Conservation (phyloP, 2,329 filamentous ascomycete genomes). For the Paracoccidioides lutzii region DNA sequence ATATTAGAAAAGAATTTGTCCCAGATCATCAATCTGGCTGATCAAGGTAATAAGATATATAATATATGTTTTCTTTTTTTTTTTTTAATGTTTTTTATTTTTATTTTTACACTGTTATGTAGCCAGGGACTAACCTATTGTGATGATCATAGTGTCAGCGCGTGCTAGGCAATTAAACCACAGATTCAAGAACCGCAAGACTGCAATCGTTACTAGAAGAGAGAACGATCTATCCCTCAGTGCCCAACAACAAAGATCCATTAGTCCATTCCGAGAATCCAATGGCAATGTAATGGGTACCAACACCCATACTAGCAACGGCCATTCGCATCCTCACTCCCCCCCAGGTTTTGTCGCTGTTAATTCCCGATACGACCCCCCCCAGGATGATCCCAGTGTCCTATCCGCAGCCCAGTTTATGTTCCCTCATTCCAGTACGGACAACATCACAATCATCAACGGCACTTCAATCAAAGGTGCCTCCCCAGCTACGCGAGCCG, state of each 20-base stretch:
- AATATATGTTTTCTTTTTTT: neutral
- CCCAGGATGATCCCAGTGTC: constrained; percentile 25
- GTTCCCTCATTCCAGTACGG: constrained; percentile 30
- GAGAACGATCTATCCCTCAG: constrained; percentile 30
- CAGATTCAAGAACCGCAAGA: constrained; percentile 59
- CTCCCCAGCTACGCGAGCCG: constrained; percentile 44
- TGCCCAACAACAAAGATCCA: constrained; percentile 20
- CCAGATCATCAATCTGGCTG: constrained; percentile 66
- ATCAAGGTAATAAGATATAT: constrained; percentile 44
- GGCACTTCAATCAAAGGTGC: constrained; percentile 39
- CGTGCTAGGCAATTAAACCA: constrained; percentile 69
- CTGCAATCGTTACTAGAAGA: constrained; percentile 56
- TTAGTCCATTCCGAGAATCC: constrained; percentile 28
- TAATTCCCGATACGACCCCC: constrained; percentile 34
- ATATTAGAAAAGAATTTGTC: constrained; percentile 68
- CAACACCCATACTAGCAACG: constrained; percentile 17
- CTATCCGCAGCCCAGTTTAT: constrained; percentile 26
- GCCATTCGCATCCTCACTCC: constrained; percentile 27
- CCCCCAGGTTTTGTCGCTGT: constrained; percentile 47
- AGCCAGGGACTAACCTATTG: constrained; percentile 8
- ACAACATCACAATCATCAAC: constrained; percentile 38
- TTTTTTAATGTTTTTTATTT: neutral
- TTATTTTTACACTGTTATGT: no score
- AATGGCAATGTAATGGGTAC: constrained; percentile 18
- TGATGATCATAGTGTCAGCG: constrained; percentile 45